These are phyloP conservation scores for Talinum fruticosum DNA, from an alignment of 148 eudicot genomes.

Conservation along the genomic window DNA sequence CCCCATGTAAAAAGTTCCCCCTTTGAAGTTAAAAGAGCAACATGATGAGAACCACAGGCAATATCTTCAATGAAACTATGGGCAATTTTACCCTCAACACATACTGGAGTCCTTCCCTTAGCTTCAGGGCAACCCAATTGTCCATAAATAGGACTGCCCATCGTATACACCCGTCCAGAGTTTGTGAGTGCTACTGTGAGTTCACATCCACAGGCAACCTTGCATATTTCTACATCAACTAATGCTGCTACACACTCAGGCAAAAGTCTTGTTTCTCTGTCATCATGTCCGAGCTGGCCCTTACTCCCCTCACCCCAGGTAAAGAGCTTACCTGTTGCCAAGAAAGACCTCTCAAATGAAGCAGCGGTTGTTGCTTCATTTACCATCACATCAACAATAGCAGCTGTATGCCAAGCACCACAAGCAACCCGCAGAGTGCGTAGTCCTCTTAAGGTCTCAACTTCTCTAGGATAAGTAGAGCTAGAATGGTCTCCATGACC, in stretches of 20 bases:
- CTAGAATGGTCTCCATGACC: constrained; percentile 79
- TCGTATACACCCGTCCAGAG: constrained; percentile 63
- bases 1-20: constrained; percentile 91
- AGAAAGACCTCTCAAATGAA: constrained; percentile 31
- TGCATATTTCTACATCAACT: constrained; percentile 38
- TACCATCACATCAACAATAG: constrained; percentile 54
- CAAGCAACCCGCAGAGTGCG: constrained; percentile 62
- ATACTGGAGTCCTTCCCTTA: constrained; percentile 46
- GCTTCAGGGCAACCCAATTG: constrained; percentile 57
- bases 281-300: constrained; percentile 86
- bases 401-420: constrained; percentile 96
- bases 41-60: constrained; percentile 85
- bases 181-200: constrained; percentile 64
- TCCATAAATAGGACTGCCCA: constrained; percentile 64
- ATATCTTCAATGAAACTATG: constrained; percentile 58
- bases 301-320: constrained; percentile 93
- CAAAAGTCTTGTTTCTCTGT: constrained; percentile 51
- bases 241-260: constrained; percentile 52
- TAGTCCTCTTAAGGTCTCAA: constrained; percentile 58
- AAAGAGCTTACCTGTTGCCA: constrained; percentile 54
- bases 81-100: constrained; percentile 53
- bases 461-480: constrained; percentile 59
- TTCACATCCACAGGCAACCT: constrained; percentile 71
- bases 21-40: constrained; percentile 76
- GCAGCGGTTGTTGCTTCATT: constrained; percentile 25